Conservation (phyloP, 2,329 filamentous ascomycete species). For the Sporothrix globosa region DNA sequence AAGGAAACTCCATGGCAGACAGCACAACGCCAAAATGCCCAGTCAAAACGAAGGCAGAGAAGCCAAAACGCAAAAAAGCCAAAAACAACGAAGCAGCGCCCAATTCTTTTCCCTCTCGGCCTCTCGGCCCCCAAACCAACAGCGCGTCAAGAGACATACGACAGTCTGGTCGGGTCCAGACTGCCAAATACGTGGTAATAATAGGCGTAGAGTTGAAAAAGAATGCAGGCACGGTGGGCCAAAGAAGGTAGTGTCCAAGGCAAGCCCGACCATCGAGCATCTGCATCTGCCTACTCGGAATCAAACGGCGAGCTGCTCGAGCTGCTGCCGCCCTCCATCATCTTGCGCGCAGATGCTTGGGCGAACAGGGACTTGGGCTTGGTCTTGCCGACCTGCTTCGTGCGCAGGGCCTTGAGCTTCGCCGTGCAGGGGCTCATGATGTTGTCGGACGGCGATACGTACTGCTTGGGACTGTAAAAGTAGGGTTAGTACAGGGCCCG, state of each 20-base stretch:
- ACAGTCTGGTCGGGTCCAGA: not conserved
- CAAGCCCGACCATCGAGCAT: too few relatives aligned
- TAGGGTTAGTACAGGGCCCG: not conserved
- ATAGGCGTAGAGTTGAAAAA: not conserved
- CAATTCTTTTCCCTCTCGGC: not conserved
- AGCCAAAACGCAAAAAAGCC: not conserved
- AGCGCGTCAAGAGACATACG: not conserved
- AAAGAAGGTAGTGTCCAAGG: not conserved
- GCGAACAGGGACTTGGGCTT: constrained; percentile 72
- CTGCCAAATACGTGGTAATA: not conserved
- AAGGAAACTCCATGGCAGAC: constrained; percentile 13
- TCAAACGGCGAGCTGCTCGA: constrained; percentile 29
- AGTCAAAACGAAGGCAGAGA: not conserved
- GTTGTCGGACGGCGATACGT: constrained; percentile 82
- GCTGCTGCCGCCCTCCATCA: constrained; percentile 55
- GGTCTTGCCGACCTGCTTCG: constrained; percentile 76
- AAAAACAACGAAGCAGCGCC: constrained; percentile 15
- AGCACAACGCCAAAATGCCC: constrained; percentile 23
- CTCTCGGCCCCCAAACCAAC: not conserved
- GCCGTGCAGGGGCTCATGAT: constrained; percentile 86
- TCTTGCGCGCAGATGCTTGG: constrained; percentile 64
- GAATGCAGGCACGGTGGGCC: not conserved
- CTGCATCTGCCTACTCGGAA: not conserved
- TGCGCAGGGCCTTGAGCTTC: constrained; percentile 79
- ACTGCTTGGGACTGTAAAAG: constrained; percentile 47